Base-by-base conservation (phyloP, 306 rosid genomes). In the Oemleria cerasiformis region DNA sequence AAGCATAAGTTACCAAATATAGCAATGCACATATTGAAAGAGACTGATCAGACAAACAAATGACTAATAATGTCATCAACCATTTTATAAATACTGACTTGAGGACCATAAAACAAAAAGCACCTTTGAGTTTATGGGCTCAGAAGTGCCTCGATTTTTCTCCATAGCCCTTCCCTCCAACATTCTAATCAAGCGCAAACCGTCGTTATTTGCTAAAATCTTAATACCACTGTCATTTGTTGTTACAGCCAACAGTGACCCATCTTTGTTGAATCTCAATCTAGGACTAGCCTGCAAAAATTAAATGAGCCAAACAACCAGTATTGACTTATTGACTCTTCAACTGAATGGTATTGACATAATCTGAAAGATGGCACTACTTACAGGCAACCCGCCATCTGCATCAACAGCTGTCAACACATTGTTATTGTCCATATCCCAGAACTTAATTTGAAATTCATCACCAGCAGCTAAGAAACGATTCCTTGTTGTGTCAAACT, bases 391-490 rank as follows among this genome's bases (percentile, higher is more conserved):
- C 48, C 82, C 82, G 4, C 85, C 82, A 51, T 81, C 85, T 7
- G 82, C 85, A 70, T 77, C 85, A 51, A 81, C 74, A 69, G 72
- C 74, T 38, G 81, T 65, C 79, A 77, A 62, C 68, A 81, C 36
- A 57, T 65, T 73, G 54, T 63, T 69, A 73, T 63, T 70, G 54
- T 81, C 85, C 82, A 81, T 81, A 58, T 81, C 85, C 85, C 85
- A 81, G 77, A 81, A 81, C 85, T 81, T 81, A 20, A 81, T 81
- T 70, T 77, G 85, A 66, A 73, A 81, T 63, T 77, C 79, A 70
- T 81, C 85, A 41, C 85, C 85, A 19, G 82, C 85, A 39, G 85
- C 85, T 73, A 81, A 70, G 77, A 81, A 81, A 9, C 82, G 74
- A 45, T 81, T 81, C 71, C 85, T 62, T 44, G 85, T 81, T 30